Base-by-base conservation (phyloP, 208 protist species). In the Trypanosoma lewisi region DNA sequence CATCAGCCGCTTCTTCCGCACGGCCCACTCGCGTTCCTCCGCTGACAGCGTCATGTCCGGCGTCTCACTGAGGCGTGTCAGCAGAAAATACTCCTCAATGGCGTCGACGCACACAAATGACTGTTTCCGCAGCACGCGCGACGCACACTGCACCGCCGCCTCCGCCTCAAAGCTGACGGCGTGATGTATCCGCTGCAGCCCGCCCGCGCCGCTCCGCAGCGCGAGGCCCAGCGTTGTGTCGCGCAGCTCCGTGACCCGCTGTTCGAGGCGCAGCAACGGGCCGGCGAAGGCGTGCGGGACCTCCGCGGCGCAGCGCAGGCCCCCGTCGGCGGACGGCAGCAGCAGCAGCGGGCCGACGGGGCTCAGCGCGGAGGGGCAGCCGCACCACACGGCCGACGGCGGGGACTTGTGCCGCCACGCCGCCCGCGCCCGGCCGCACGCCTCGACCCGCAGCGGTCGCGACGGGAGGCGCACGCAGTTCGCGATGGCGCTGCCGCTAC, bases 241-340 rank as follows among this genome's bases (percentile, higher is more conserved):
- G 67, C 83, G 75, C 48, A 64, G 27, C 51, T 88, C 85, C 17
- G 77, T 80, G 50, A 85, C 63, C 21, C 65, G 48, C 73, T 89
- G 77, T 57, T 88, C 82, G 19, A 89, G 54, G 11, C 83, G 78
- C 48, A 80, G 53, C 33, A 93, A 65, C 25, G 73, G 73, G 39
- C 78, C 70, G 16, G 73, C 77, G 47, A 93, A 72, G 47, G 72
- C 77, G 37, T 79, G 82, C 11, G 83, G 82, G 23, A 87, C 44
- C 57, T 80, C 77, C 42, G 62, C 63, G n/a, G 75, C 79, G 23
- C 59, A 59, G 62, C 73, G 80, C 34, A 93, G 75, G 55, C 75
- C 69, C 21, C 87, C 87, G 54, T 93, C 87, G 11, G 70, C 69
- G 63, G 52, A 74, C 30, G 57, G 69, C 57, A 61, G 51, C 49